Percentiles rank a stretch among this genome's conserved stretches.
Evolutionary conservation across 805 yeast species (phyloP).

Genomic region (Saccharomycopsis selenospora): DNA sequence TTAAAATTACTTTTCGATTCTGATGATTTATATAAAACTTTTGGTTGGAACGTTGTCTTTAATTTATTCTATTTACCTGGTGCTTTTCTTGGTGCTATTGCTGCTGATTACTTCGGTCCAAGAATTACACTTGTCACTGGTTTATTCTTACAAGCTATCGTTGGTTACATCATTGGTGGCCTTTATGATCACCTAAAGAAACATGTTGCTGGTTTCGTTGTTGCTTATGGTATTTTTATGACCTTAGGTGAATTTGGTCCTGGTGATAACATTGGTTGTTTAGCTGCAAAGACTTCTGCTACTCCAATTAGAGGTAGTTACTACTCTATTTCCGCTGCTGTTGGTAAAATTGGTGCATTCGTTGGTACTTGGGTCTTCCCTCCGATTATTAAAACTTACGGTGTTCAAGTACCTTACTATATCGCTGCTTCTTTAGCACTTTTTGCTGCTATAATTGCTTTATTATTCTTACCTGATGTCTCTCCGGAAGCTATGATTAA

Average conservation of each 20-base stretch:
- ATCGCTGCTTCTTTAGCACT: constrained; percentile 49
- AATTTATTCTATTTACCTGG: constrained; percentile 90
- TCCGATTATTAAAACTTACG: constrained; percentile 52
- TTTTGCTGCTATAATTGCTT: constrained; percentile 33
- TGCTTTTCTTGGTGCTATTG: constrained; percentile 74
- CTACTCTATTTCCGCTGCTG: constrained; percentile 86
- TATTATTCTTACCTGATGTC: constrained; percentile 40
- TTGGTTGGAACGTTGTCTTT: constrained; percentile 90
- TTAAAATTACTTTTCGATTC: constrained; percentile 50
- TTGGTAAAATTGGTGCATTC: constrained; percentile 90
- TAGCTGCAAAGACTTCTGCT: constrained; percentile 81
- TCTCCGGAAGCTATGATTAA: constrained; percentile 75
- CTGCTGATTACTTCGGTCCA: constrained; percentile 84
- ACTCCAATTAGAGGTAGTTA: constrained; percentile 86
- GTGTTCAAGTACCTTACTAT: constrained; percentile 70
- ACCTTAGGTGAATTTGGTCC: constrained; percentile 91
- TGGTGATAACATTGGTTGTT: constrained; percentile 84
- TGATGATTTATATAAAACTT: constrained; percentile 59
- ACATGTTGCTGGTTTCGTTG: constrained; percentile 72
- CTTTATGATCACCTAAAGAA: constrained; percentile 45
- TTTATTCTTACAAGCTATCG: constrained; percentile 59
- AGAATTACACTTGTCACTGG: constrained; percentile 69
- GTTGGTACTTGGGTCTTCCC: constrained; percentile 89
- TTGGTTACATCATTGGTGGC: constrained; percentile 84
- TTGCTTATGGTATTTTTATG: constrained; percentile 79